These are phyloP conservation scores for Pyricularia sp. DNA, from an alignment of 2,329 filamentous ascomycete species.

Conservation along the genomic window DNA sequence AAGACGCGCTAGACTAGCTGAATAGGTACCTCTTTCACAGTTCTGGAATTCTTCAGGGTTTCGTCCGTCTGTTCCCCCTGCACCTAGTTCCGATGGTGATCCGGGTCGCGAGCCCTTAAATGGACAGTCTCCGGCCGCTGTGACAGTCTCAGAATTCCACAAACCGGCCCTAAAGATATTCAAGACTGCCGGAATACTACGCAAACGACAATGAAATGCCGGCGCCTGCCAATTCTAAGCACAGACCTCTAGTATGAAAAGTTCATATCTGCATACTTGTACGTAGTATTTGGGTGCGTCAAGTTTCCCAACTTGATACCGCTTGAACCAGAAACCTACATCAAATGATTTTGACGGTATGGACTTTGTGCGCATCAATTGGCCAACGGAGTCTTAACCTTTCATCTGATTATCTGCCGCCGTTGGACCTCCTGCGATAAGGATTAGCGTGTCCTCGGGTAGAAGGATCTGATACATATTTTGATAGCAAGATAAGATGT, in stretches of 20 bases:
- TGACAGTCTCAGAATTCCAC: neutral
- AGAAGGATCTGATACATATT: neutral
- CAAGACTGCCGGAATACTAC: neutral
- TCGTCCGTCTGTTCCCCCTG: neutral
- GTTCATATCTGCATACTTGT: neutral
- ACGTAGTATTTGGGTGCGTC: too few relatives aligned
- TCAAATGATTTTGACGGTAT: neutral
- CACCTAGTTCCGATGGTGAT: neutral
- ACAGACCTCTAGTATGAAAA: neutral
- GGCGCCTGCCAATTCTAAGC: neutral
- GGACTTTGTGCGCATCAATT: neutral
- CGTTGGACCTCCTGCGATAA: neutral
- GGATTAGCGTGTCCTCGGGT: neutral
- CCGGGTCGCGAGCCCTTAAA: neutral
- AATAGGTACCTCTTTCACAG: neutral
- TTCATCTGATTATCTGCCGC: neutral
- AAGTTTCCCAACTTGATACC: too few relatives aligned
- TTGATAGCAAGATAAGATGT: neutral
- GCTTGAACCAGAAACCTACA: too few relatives aligned
- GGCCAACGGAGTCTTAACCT: neutral
- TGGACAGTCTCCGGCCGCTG: neutral
- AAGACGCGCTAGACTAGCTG: neutral
- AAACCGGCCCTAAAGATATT: neutral
- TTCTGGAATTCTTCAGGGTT: neutral
- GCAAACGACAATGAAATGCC: neutral